Percentiles rank a stretch among this genome's conserved stretches.
phyloP scores from a whole-genome alignment of 2,329 filamentous ascomycete species.

The Domatiomyces globalis region DNA sequence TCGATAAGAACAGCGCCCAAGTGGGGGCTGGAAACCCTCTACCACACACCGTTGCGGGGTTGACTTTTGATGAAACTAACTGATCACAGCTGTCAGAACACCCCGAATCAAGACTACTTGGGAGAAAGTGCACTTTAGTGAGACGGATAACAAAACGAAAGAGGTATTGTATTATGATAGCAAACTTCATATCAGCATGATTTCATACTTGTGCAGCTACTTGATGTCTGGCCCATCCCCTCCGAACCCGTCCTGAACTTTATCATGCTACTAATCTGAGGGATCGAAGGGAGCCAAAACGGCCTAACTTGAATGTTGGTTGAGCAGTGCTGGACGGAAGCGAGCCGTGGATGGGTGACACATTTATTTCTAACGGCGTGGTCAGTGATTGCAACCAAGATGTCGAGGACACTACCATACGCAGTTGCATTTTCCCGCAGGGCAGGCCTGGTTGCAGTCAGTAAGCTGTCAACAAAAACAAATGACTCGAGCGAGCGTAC shows the following conservation, averaged over 20 bases:
- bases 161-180: no score
- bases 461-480: slow-evolving; percentile 27
- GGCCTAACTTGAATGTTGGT: background rate
- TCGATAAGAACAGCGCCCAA: no score
- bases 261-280: background rate
- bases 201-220: background rate
- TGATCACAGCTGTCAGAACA: no score
- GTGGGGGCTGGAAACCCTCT: no score
- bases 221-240: no score
- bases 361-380: background rate
- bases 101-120: no score
- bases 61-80: no score
- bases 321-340: background rate
- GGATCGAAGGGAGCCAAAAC: background rate
- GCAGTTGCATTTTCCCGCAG: slow-evolving; percentile 16
- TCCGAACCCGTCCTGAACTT: background rate
- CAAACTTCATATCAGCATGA: no score
- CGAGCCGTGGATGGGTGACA: background rate
- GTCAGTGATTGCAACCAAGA: background rate
- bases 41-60: no score
- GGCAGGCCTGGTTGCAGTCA: slow-evolving; percentile 7
- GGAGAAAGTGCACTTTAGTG: no score
- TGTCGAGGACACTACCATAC: slow-evolving; percentile 4
- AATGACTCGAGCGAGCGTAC: slow-evolving; percentile 35
- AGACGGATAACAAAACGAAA: no score